Evolutionary conservation across 208 protist species (phyloP).

Genomic region (Trypanosoma scelopori): DNA sequence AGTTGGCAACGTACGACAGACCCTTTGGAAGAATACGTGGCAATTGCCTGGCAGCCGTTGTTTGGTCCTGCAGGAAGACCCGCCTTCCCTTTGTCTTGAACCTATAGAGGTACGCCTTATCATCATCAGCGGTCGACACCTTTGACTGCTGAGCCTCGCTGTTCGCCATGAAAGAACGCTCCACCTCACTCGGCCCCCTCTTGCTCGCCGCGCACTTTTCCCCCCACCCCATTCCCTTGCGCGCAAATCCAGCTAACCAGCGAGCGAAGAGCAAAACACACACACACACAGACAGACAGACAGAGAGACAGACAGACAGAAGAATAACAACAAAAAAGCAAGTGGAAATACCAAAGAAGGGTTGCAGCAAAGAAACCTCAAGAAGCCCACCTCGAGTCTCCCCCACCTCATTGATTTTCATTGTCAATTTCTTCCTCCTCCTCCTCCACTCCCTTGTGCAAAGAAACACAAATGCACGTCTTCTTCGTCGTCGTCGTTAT

Average conservation of each 20-base stretch:
- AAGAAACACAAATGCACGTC: too few species aligned
- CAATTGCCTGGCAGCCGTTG: slow-evolving; percentile 38
- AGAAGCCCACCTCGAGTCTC: too few species aligned
- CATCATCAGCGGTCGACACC: not conserved
- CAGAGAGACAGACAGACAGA: not conserved
- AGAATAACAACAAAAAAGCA: too few species aligned
- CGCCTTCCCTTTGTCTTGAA: slow-evolving; percentile 63
- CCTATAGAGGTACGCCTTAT: slow-evolving; percentile 52
- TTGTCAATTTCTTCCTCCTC: too few species aligned
- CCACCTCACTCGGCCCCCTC: not conserved
- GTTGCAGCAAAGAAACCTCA: too few species aligned
- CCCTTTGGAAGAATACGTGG: slow-evolving; percentile 81
- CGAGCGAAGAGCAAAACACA: too few species aligned
- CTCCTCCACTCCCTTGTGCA: too few species aligned
- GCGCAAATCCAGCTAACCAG: too few species aligned
- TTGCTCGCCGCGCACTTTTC: not conserved
- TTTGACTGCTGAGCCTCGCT: not conserved
- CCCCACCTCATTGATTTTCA: too few species aligned
- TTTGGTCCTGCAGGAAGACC: slow-evolving; percentile 70
- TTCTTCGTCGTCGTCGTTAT: too few species aligned
- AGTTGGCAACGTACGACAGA: slow-evolving; percentile 84
- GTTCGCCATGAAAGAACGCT: not conserved
- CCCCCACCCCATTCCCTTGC: too few species aligned
- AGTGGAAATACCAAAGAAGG: too few species aligned
- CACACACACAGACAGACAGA: not conserved